Base-by-base conservation (phyloP, 306 rosid species). In the Cyamopsis tetragonoloba region DNA sequence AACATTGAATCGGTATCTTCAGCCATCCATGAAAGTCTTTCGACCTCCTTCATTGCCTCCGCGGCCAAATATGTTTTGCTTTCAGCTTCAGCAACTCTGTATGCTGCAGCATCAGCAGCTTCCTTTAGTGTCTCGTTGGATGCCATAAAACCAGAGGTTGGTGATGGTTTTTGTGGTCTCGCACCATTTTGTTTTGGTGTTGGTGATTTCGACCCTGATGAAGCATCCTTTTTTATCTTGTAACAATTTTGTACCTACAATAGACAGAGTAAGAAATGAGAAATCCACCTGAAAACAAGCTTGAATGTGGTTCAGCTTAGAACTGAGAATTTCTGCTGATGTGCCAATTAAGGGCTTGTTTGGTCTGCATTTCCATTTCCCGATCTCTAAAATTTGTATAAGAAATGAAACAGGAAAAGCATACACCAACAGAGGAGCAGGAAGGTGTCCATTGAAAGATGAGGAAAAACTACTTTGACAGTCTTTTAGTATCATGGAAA, bases 81-180 rank as follows among this genome's bases (percentile, higher is more conserved):
- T 54, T 92, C 95, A 0, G 96, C 96, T 8, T 85, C 95, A 4
- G 92, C 95, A 30, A 92, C 74, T 64, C 81, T 72, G 38, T 73
- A 77, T 31, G 98, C 96, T 56, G 90, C 83, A 26, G 47, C 34
- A 28, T 79, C 84, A 5, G 90, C 81, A 0, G 84, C 89, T 46
- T 85, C 92, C 71, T 71, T 71, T 49, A 77, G 46, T 6, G 75
- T 77, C 13, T 79, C 89, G 13, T 65, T 47, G 44, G 67, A 55
- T 23, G 77, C 19, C 66, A n/a, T 50, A 17, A 65, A 20, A 39
- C 23, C 68, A 42, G 73, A 69, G 12, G 78, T 50, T 53, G 74
- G 82, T 1, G 64, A 46, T 19, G 68, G 72, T 10, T 32, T 32
- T n/a, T n/a, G n/a, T n/a, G n/a, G n/a, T 27, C 56, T 69, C 70